Evolutionary conservation across 768 basidiomycete genomes (phyloP), one percentile per base, ranked within the genome.

Genomic region (Exsudoporus frostii): DNA sequence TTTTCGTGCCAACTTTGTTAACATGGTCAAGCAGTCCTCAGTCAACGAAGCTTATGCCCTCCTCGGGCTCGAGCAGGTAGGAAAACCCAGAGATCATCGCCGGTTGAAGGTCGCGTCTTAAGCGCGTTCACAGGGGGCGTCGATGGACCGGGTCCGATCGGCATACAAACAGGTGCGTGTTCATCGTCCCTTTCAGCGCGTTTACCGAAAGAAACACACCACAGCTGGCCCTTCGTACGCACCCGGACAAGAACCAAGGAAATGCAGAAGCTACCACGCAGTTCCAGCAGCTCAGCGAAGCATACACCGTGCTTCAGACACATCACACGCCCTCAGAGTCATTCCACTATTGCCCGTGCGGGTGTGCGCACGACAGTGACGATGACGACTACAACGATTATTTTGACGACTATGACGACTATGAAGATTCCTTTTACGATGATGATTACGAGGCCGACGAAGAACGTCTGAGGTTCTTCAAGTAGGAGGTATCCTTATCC

Each of bases 171-270:
- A 86, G 77, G 88, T 82, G 50, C 39, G 69, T 60, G 33, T 27
- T 46, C 14, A 22, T 47, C 50, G 20, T 22, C 36, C 27, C n/a
- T 44, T 39, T 13, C 51, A 27, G 22, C 29, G 7, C 50, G 27
- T 48, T 41, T 44, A 13, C 45, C 52, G 25, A 57, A 37, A 4
- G 40, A 22, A 30, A 40, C 34, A 14, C 41, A 27, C 50, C 41
- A 27, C 50, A 86, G 82, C 72, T 83, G 48, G 86, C 86, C 5
- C 72, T 88, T 22, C 76, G 76, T 19, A 85, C 82, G 0, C 89
- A 90, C 70, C 88, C 89, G 8, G 88, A 89, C 71, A 90, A 89
- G 72, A 89, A 89, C 53, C 82, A 77, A 0, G 78, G 77, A 38
- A 81, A 89, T 58, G 77, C 76, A 37, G 73, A 77, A 58, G 88